Conservation (phyloP, 441 rosid species). For the Gossypium davidsonii region DNA sequence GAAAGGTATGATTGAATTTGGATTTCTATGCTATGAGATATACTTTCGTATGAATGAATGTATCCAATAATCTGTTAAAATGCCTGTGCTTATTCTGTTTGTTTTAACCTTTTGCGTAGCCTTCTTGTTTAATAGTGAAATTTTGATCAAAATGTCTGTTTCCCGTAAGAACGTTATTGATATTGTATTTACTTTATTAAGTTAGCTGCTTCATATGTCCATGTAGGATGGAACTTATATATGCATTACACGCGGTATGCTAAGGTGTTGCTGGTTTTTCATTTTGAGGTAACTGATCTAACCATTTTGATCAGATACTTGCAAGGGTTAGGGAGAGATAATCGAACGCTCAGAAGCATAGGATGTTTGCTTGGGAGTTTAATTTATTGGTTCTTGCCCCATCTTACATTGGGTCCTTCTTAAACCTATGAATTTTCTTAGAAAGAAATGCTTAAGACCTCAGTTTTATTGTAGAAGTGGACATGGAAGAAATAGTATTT, state of each 20-base stretch:
- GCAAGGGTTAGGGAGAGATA: conserved; percentile 12
- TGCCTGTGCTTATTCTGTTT: neutral
- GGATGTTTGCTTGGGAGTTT: neutral
- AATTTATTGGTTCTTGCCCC: conserved; percentile 1
- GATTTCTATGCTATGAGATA: neutral
- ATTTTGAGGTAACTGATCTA: conserved; percentile 24
- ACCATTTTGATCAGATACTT: conserved; percentile 21
- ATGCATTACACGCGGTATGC: conserved; percentile 18
- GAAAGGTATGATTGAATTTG: conserved; percentile 50
- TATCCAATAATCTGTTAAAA: neutral
- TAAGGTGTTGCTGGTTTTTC: conserved; percentile 24
- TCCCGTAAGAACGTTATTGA: neutral
- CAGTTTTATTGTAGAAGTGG: neutral
- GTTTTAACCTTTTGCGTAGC: neutral
- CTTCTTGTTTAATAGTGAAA: neutral
- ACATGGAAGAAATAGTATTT: neutral
- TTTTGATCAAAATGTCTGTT: neutral
- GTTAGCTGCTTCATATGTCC: conserved; percentile 19
- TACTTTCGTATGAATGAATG: neutral
- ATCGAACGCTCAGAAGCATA: neutral
- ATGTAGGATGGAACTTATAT: conserved; percentile 23
- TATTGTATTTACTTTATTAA: conserved; percentile 1
- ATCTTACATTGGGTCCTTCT: neutral
- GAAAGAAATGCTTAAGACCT: neutral
- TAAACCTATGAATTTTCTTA: neutral